Conservation (phyloP, 257 asterid genomes). For the Solanum habrochaites region DNA sequence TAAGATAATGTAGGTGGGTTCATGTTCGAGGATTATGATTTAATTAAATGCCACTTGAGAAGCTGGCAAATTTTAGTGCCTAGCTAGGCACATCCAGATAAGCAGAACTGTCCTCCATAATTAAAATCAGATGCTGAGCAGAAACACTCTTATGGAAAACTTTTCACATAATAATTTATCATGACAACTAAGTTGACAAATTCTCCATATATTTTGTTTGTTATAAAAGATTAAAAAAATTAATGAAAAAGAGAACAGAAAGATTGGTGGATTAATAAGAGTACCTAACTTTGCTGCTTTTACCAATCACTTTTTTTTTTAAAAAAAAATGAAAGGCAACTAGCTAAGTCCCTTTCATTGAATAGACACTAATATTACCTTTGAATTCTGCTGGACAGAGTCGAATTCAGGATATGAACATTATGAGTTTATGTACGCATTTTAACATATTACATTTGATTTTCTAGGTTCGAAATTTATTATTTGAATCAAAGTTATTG, state of each 20-base stretch:
- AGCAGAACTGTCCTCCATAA: constrained; percentile 14
- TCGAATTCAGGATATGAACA: background rate
- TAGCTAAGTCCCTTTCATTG: background rate
- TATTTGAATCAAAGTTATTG: background rate
- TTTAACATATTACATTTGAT: background rate
- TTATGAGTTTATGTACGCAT: background rate
- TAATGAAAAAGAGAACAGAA: background rate
- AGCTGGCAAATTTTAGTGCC: constrained; percentile 1
- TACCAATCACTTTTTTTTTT: background rate
- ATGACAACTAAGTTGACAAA: background rate
- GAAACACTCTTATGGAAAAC: background rate
- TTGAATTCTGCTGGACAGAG: background rate
- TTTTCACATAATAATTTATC: background rate
- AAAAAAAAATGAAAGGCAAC: background rate
- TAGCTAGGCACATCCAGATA: background rate
- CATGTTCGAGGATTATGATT: background rate
- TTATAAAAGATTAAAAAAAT: background rate
- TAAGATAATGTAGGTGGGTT: background rate
- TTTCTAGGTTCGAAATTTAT: background rate
- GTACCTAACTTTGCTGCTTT: background rate
- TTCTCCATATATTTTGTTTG: background rate
- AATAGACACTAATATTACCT: background rate
- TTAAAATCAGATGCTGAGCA: background rate
- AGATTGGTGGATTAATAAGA: background rate
- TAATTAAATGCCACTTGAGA: background rate